Conservation (phyloP, 129 eudicot genomes). For the Erigeron canadensis region DNA sequence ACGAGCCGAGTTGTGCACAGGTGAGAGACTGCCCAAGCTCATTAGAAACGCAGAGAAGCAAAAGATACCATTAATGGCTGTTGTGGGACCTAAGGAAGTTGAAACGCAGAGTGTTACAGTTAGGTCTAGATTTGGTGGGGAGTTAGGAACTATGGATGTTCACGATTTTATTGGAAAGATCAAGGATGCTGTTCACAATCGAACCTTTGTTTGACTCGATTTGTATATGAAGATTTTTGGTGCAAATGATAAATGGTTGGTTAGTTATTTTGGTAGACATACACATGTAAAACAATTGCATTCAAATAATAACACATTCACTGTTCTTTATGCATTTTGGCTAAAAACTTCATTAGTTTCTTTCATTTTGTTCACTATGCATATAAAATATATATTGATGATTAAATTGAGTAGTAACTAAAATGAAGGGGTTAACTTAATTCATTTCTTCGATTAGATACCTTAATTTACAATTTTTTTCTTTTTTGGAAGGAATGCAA, state of each 20-base stretch:
- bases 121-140: constrained; percentile 90
- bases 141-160: constrained; percentile 69
- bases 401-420: too few relatives aligned
- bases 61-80: constrained; percentile 95
- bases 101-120: constrained; percentile 77
- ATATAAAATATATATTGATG: too few relatives aligned
- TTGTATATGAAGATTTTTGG: constrained; percentile 19
- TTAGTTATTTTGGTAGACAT: constrained; percentile 22
- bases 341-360: constrained; percentile 67
- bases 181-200: constrained; percentile 52
- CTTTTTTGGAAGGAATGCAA: too few relatives aligned
- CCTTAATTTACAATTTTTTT: too few relatives aligned
- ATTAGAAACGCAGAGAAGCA: constrained; percentile 61
- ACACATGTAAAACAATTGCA: constrained; percentile 24
- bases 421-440: too few relatives aligned
- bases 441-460: too few relatives aligned
- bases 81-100: constrained; percentile 87
- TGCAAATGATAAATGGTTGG: not conserved
- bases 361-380: not conserved
- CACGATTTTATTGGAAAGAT: constrained; percentile 60
- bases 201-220: constrained; percentile 53
- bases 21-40: constrained; percentile 50
- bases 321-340: constrained; percentile 17
- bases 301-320: constrained; percentile 18
- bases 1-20: constrained; percentile 82